Conservation (phyloP, 169 alveolate species). For the Eimeria tenella region DNA sequence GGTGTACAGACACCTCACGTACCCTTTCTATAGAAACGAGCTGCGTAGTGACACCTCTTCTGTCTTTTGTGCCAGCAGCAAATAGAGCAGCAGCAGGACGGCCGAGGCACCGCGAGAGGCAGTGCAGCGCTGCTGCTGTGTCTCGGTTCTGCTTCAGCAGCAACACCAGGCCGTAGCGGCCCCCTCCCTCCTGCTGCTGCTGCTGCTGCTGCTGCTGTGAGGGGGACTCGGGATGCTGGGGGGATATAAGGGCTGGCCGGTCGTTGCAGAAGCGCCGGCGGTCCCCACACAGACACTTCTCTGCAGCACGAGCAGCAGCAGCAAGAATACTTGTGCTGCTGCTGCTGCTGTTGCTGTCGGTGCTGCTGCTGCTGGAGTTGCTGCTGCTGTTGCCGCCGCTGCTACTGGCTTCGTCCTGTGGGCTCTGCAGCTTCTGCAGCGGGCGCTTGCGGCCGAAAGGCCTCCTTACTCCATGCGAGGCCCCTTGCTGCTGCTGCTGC, state of each 20-base stretch:
- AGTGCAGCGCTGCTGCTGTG: slow-evolving; percentile 28
- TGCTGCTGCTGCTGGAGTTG: background rate
- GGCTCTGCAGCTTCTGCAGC: background rate
- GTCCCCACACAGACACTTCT: background rate
- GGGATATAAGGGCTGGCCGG: background rate
- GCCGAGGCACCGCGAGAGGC: background rate
- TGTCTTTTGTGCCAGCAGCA: slow-evolving; percentile 76
- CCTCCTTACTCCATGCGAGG: background rate
- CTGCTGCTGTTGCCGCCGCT: background rate
- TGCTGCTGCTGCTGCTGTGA: no score
- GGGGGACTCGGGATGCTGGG: background rate
- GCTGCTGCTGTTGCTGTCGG: background rate
- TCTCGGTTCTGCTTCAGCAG: slow-evolving; percentile 37
- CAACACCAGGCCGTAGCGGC: background rate
- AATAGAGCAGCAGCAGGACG: background rate
- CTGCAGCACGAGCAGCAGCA: background rate
- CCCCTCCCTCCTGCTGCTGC: background rate
- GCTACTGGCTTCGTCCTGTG: background rate
- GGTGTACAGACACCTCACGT: background rate
- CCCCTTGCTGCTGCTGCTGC: background rate
- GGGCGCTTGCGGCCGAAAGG: background rate
- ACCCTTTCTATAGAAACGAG: background rate
- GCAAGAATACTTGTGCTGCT: background rate
- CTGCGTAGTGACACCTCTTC: slow-evolving; percentile 68
- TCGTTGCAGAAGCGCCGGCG: background rate